Base-by-base conservation (phyloP, 176 grass and related monocot genomes). In the Aegilops longissima region DNA sequence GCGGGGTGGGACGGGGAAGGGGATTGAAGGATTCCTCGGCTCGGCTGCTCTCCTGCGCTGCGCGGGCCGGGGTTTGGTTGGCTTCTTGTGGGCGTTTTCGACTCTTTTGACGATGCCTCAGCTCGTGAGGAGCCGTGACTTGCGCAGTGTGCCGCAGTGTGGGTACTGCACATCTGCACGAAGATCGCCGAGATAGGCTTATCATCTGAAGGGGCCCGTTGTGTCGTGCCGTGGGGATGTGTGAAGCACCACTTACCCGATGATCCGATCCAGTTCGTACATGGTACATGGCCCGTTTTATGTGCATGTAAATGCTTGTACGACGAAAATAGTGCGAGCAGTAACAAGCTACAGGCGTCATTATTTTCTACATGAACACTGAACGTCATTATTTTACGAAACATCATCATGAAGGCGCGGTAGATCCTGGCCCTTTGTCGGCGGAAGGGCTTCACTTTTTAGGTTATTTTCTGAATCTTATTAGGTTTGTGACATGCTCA, bases 101-200 rank as follows among this genome's bases (percentile, higher is more conserved):
- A 36, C 45, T 56, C 4, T 62, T 12, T 20, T 59, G 18, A 59
- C 54, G 18, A 59, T 59, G 51, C 62, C 24, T 25, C 45, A 6
- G 72, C 25, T 74, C 69, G 61, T 75, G 67, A 52, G 47, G 66
- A 51, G 51, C 13, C 76, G 67, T 80, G 82, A 69, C 49, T 6
- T 35, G 18, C 1, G 9, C 80, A 34, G 64, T 47, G 59, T 6
- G 66, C 66, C 29, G 30, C 31, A 35, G 67, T 20, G 16, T 18
- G 30, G 17, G 33, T 2, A 36, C 67, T 38, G 67, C 64, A 30
- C 63, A 5, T 0, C 16, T 66, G 25, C 66, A 70, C 67, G 34
- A 9, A 39, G 67, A 70, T 70, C 31, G 16, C 8, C 6, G 5
- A 21, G 66, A 70, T 70, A 27, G 31, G 6, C 29, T 1, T 67